Base-by-base conservation (phyloP, 1,284 basidiomycete species). In the Ustilago curta region DNA sequence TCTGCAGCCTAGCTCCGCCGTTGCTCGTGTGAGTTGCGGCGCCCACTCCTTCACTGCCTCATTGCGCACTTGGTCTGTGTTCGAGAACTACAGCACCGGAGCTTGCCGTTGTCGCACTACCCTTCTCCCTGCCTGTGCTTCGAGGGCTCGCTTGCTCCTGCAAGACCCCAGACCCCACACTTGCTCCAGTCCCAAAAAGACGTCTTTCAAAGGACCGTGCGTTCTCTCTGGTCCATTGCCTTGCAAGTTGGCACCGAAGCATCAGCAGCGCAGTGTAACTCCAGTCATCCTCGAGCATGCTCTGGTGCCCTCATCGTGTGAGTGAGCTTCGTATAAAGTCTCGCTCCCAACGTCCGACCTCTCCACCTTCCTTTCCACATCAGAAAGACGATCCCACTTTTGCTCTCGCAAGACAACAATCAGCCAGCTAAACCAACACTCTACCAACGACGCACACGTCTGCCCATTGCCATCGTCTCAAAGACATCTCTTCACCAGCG, bases 391-490 rank as follows among this genome's bases (percentile, higher is more conserved):
- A 47, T 23, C 35, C 49, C 61, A 57, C 57, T 70, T 52, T 25
- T 39, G 49, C 50, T 49, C 63, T 54, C 63, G 47, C 47, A 56
- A 60, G 48, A 60, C 47, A 32, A 55, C 45, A 50, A 57, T 48
- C 32, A 53, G 21, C 6, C 35, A 64, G 66, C 66, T 56, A 63
- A 63, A 43, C 65, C 57, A 59, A 39, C 45, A 60, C 54, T 48
- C 68, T 61, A 49, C 43, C 68, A 57, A 53, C 43, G 61, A 70
- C 68, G 68, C 68, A 64, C 14, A 54, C 61, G 61, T 70, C 65
- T 65, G 68, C 61, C 55, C 48, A 43, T 70, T 58, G 49, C 57
- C 50, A 47, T 58, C 49, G 57, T 59, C 66, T 21, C 47, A 29
- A 37, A 44, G 39, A 50, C 44, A n/a, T 23, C 25, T 40, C 42